A percentile compares a stretch with the other conserved stretches of the same genome.
Evolutionary conservation across 495 filamentous ascomycete species (phyloP).

Genomic region (Acidiella bohemica): DNA sequence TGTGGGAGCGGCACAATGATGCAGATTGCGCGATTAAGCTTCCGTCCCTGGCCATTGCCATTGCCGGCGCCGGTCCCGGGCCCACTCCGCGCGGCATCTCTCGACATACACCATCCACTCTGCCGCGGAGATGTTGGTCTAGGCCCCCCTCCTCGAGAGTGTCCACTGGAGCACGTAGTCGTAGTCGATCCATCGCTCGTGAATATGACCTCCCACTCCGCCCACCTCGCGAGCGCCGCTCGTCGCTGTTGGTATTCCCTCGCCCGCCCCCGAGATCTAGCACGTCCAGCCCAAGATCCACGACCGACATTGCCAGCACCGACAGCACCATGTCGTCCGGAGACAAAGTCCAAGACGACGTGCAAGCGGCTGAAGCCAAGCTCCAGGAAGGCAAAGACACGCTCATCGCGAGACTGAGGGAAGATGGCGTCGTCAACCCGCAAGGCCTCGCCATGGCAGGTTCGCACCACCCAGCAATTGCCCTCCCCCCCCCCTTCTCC

Average conservation of each 20-base stretch:
- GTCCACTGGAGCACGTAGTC: too few species aligned
- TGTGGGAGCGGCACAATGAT: too few species aligned
- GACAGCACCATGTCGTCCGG: not conserved
- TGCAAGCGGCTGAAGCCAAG: constrained; percentile 1
- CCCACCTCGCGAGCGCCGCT: not conserved
- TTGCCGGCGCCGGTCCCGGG: too few species aligned
- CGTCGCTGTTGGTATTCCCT: not conserved
- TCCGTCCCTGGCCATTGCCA: too few species aligned
- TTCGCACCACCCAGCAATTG: not conserved
- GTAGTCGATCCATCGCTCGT: not conserved
- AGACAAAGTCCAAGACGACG: not conserved
- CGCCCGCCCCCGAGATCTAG: not conserved
- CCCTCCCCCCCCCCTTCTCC: not conserved
- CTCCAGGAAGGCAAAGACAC: constrained; percentile 4
- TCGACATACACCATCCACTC: not conserved
- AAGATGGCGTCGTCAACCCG: constrained; percentile 14
- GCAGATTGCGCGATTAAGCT: too few species aligned
- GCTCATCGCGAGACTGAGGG: constrained; percentile 5
- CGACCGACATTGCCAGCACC: not conserved
- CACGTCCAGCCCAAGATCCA: not conserved
- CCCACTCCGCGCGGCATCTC: too few species aligned
- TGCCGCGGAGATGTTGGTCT: not conserved
- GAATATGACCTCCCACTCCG: not conserved
- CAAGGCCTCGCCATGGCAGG: constrained; percentile 9
- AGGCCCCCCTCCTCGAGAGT: too few species aligned